Evolutionary conservation across 352 stramenopile genomes (phyloP).

Genomic region (Detonula confervacea): DNA sequence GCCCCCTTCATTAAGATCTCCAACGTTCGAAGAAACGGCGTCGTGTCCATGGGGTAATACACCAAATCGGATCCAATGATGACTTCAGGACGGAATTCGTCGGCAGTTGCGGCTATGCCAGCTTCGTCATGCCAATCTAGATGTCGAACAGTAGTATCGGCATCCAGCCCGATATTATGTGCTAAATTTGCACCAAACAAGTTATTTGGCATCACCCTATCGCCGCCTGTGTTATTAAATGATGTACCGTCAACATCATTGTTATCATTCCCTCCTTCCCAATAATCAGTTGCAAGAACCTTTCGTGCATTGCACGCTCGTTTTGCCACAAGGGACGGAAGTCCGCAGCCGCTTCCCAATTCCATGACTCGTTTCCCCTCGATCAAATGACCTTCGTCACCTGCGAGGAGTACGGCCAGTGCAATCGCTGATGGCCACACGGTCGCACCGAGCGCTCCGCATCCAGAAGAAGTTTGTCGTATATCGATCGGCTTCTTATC

Average conservation of each 20-base stretch:
- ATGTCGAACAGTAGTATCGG: slow-evolving; percentile 4
- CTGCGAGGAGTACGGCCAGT: slow-evolving; percentile 28
- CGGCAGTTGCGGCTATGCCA: not conserved
- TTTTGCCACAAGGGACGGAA: slow-evolving; percentile 38
- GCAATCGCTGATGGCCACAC: slow-evolving; percentile 51
- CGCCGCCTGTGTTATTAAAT: too few species aligned
- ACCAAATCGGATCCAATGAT: slow-evolving; percentile 54
- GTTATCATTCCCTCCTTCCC: slow-evolving; percentile 24
- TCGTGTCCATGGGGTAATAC: slow-evolving; percentile 44
- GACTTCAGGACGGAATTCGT: slow-evolving; percentile 22
- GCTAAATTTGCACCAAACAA: slow-evolving; percentile 49
- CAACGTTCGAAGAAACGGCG: slow-evolving; percentile 43
- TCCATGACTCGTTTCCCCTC: slow-evolving; percentile 39
- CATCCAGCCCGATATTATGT: slow-evolving; percentile 32
- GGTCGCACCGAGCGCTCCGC: slow-evolving; percentile 38
- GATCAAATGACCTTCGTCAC: not conserved
- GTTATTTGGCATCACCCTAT: slow-evolving; percentile 48
- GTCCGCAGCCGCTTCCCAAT: slow-evolving; percentile 41
- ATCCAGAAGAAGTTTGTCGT: slow-evolving; percentile 58
- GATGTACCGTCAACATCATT: not conserved
- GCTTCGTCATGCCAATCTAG: slow-evolving; percentile 51
- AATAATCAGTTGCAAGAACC: slow-evolving; percentile 54
- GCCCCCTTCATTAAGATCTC: slow-evolving; percentile 26
- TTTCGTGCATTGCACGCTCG: slow-evolving; percentile 10
- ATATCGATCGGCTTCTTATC: not conserved